Evolutionary conservation across 805 yeast genomes (phyloP), one percentile per base, ranked within the genome.

Genomic region (Ogataea pilisensis): DNA sequence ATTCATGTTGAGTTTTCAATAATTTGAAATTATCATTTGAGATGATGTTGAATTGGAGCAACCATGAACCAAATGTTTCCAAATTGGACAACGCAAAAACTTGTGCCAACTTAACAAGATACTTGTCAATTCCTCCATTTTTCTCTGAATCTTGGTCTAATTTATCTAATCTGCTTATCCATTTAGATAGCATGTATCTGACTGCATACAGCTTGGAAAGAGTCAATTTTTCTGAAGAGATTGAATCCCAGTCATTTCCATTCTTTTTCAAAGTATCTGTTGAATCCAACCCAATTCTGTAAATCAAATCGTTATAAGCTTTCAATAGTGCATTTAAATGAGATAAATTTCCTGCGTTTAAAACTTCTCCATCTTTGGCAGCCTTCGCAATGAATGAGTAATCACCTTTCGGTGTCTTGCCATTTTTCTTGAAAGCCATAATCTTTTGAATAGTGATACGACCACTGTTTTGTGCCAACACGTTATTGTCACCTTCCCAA

Each of bases 401-500:
- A 21, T 73, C 70, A 12, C 72, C 73, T 12, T 68, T 70, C n/a
- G 72, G 70, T 29, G 51, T 53, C 54, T 71, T 68, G 42, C 75
- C 76, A 40, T 66, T 61, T 38, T 66, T 63, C 27, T 66, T 48
- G 25, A 43, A 48, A 6, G 56, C 53, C 37, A 66, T 57, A 20
- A 72, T 70, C 43, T 68, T 64, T 61, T 76, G 83, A 48, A 81
- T 68, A 30, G 82, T 69, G 20, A 93, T 78, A 61, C 91, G 81
- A 43, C 96, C 97, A 44, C 88, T 78, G 39, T 88, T 82, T 64
- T 87, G 78, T 2, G 89, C 85, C 49, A 90, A 72, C 33, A 90
- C 83, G 56, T 81, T 89, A 69, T 90, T 90, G 64, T 90, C 97
- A 64, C 97, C 97, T 69, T 90, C 97, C 97, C 97, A 90, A 16